Percentiles rank a stretch among this genome's conserved stretches.
Conservation (phyloP, 2,329 filamentous ascomycete species). For the Lecanosticta acicola region DNA sequence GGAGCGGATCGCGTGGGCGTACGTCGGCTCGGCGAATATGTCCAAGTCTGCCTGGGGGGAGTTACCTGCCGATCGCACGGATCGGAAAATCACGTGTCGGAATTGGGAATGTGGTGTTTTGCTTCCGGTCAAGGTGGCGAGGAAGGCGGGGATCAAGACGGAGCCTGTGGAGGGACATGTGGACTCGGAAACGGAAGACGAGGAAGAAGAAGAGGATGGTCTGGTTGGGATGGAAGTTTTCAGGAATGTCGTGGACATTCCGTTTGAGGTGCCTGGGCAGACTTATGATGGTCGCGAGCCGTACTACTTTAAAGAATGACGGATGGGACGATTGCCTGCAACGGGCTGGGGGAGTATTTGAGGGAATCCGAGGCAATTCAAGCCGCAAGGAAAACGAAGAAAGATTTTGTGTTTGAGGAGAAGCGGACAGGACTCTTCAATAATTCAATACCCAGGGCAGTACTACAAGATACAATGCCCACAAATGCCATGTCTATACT, state of each 20-base stretch:
- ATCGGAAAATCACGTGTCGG: constrained; percentile 70
- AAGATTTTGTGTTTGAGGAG: too few species aligned
- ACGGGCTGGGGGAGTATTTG: too few species aligned
- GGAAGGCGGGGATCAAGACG: not conserved
- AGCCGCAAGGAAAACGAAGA: too few species aligned
- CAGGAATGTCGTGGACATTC: constrained; percentile 53
- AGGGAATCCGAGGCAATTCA: too few species aligned
- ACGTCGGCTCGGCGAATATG: constrained; percentile 85
- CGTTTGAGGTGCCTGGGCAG: constrained; percentile 57
- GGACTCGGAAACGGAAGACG: constrained; percentile 17
- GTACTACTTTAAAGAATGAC: constrained; percentile 39
- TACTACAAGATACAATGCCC: too few species aligned
- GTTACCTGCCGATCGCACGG: constrained; percentile 63
- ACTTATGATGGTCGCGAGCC: constrained; percentile 43
- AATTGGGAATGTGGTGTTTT: constrained; percentile 97
- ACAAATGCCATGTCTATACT: not conserved
- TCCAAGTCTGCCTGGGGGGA: constrained; percentile 93
- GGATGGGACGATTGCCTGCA: not conserved
- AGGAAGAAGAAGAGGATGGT: constrained; percentile 8
- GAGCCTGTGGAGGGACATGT: constrained; percentile 9
- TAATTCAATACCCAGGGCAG: too few species aligned
- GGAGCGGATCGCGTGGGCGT: constrained; percentile 60
- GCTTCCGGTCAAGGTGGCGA: constrained; percentile 6
- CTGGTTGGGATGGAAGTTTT: constrained; percentile 47
- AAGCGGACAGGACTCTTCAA: too few species aligned